Percentiles rank a stretch among this genome's conserved stretches.
Evolutionary conservation across 371 early-diverging fungal species (phyloP).

Genomic region (Haplosporangium sp.): DNA sequence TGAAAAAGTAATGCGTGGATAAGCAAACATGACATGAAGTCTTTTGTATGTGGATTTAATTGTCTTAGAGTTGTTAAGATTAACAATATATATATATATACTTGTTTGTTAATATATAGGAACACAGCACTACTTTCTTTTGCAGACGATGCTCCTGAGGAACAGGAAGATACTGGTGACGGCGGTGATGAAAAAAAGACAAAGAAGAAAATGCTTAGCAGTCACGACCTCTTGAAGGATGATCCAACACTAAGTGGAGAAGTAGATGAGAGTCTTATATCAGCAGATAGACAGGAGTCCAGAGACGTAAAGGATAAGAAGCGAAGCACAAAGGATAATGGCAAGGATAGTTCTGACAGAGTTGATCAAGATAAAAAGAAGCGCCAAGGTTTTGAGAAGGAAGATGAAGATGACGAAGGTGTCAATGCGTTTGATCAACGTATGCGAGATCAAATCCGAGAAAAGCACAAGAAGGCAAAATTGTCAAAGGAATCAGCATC

Average conservation of each 20-base stretch:
- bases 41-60: no score
- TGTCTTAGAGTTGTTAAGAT: no score
- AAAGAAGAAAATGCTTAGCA: slow-evolving; percentile 74
- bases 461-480: slow-evolving; percentile 31
- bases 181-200: slow-evolving; percentile 28
- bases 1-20: slow-evolving; percentile 66
- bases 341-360: not conserved
- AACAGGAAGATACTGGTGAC: slow-evolving; percentile 21
- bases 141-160: slow-evolving; percentile 80
- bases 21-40: no score
- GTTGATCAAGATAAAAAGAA: not conserved
- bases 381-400: not conserved
- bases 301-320: slow-evolving; percentile 1
- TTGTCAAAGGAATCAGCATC: slow-evolving; percentile 17
- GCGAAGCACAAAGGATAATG: not conserved
- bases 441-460: slow-evolving; percentile 62
- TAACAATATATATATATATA: no score
- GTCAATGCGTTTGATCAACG: slow-evolving; percentile 57
- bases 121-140: slow-evolving; percentile 89
- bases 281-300: slow-evolving; percentile 1
- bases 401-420: slow-evolving; percentile 49
- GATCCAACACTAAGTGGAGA: slow-evolving; percentile 66
- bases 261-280: slow-evolving; percentile 41
- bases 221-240: slow-evolving; percentile 79
- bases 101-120: slow-evolving; percentile 53